Evolutionary conservation across 2,329 filamentous ascomycete genomes (phyloP), one percentile per base, ranked within the genome.

Genomic region (Ascochyta lentis): DNA sequence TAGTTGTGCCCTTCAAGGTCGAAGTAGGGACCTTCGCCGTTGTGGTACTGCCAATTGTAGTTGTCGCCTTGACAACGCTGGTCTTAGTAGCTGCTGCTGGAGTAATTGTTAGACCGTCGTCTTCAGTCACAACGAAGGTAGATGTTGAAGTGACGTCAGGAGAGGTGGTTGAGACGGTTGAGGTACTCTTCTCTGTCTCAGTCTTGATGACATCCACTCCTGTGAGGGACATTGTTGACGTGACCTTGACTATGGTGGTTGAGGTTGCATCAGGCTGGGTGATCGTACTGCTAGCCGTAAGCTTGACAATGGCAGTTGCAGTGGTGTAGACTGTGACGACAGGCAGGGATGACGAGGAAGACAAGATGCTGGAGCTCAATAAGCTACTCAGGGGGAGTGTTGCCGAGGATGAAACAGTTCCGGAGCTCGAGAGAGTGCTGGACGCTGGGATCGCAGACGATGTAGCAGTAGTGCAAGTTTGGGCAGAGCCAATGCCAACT

Each of bases 401-500:
- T 15, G n/a, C 12, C 6, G 35, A 40, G 6, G 40, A 48, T 0
- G 10, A 51, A 10, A 16, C 24, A 2, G 19, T 12, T 4, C 35
- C 39, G 6, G 31, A 27, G 19, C 29, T 44, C 24, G 27, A n/a
- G 12, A 10, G 3, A 23, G 45, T 41, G 40, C 38, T 46, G 6
- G 37, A 44, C 8, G 19, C 24, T 29, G 26, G 38, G 8, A 19
- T 19, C 1, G 23, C 13, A 6, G 65, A 65, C 0, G 69, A 60
- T 7, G 66, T 65, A 1, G 56, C 58, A 9, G 63, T 61, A 6
- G 55, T 61, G 22, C 61, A 67, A 6, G 67, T 62, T 7, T 73
- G 63, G 15, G 66, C 66, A 7, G 69, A 69, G 15, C 69, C 71
- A 22, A 66, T 66, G 1, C 69, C 71, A 10, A 72, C 66, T 3